Percentiles rank a stretch among this genome's conserved stretches.
These are phyloP conservation scores for Apophysomyces elegans DNA, from an alignment of 371 early-diverging fungal species.

Conservation along the genomic window DNA sequence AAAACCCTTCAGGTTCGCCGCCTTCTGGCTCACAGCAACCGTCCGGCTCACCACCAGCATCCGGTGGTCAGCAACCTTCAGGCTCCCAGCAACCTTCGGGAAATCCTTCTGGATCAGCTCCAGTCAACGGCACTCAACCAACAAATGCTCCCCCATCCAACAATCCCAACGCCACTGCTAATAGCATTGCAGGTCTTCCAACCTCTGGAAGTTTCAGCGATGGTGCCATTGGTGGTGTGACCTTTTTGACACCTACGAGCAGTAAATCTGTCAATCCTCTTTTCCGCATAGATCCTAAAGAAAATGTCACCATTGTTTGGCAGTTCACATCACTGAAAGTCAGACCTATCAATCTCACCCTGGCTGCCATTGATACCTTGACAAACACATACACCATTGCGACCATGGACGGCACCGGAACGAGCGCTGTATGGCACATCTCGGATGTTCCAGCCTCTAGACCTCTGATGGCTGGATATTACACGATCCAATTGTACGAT, in stretches of 20 bases:
- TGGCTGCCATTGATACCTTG: conserved; percentile 50
- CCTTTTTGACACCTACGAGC: conserved; percentile 44
- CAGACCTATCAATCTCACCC: conserved; percentile 44
- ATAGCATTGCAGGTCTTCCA: conserved; percentile 35
- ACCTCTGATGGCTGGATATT: conserved; percentile 50
- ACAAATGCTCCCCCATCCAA: not conserved
- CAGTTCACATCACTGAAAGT: conserved; percentile 41
- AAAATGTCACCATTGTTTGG: conserved; percentile 56
- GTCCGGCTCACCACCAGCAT: not conserved
- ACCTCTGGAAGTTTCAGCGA: conserved; percentile 46
- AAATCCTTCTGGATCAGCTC: not conserved
- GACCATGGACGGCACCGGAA: conserved; percentile 38
- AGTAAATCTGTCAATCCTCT: conserved; percentile 50
- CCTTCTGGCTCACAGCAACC: conserved; percentile 11
- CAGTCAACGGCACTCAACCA: conserved; percentile 5
- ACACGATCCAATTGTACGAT: conserved; percentile 50
- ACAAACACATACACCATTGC: conserved; percentile 46
- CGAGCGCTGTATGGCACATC: conserved; percentile 51
- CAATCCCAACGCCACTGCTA: conserved; percentile 12
- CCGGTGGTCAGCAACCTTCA: not conserved
- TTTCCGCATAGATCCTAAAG: conserved; percentile 39
- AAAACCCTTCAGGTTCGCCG: conserved; percentile 2
- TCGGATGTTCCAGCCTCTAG: conserved; percentile 41
- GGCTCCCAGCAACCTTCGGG: not conserved
- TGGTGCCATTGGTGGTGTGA: conserved; percentile 40